Evolutionary conservation across 129 eudicot genomes (phyloP), one percentile per base, ranked within the genome.

Genomic region (Ambrosia trifida): DNA sequence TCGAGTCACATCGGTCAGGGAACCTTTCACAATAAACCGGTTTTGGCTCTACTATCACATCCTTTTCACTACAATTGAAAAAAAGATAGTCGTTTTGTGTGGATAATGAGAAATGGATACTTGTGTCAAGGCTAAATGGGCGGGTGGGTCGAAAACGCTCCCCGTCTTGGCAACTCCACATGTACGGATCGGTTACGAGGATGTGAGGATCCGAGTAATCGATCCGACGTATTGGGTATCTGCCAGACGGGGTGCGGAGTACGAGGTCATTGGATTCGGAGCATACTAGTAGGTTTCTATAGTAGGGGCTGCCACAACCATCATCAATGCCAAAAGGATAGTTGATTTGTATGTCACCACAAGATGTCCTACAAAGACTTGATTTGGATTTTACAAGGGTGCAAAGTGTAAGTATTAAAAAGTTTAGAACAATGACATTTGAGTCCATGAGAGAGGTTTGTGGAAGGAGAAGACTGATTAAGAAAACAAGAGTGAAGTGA

Each of bases 241-340:
- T 68, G 5, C 98, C 98, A 0, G 98, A 89, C 0, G 98, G 98
- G 59, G 96, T 94, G 16, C 98, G 73, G 72, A 94, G 89, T 52
- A 79, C 80, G 35, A 94, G 92, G 24, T 45, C 79, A 30, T 53
- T 70, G n/a, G 83, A 64, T 38, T 79, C 71, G 17, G 87, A 45
- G 80, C 98, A 94, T 7, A 80, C 85, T 14, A 94, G 86, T 79
- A 94, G 66, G 82, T 82, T 86, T 17, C 89, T 69, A 78, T 94
- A 94, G 64, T 94, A 89, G 0, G 93, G 96, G 83, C 95, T 89
- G 31, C 98, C 98, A 38, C 98, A 94, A 51, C 98, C 98, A 60
- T 89, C 90, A 64, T 89, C 98, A n/a, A 94, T 87, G 72, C 96
- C 96, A 44, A 94, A 89, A 14, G 98, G 98, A 61, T 94, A 94